These are phyloP conservation scores for Paraphoma sp. DNA, from an alignment of 2,329 filamentous ascomycete species.

Conservation along the genomic window DNA sequence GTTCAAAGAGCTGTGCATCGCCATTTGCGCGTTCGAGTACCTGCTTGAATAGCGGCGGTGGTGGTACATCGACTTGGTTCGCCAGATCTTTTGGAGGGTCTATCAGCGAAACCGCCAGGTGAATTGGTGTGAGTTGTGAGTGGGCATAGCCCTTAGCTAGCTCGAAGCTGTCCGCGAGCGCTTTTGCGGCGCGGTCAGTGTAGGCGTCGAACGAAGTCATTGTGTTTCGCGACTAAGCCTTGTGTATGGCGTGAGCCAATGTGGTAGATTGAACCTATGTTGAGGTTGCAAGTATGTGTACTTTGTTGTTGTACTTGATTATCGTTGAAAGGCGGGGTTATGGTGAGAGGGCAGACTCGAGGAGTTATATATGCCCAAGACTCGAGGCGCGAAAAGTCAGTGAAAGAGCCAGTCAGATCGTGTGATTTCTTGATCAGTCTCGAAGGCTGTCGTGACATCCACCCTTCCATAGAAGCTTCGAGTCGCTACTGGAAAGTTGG, in stretches of 20 bases:
- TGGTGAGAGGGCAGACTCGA: conserved; percentile 9
- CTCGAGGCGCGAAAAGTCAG: conserved; percentile 14
- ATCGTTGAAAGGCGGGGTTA: conserved; percentile 13
- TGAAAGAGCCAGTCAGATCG: conserved; percentile 33
- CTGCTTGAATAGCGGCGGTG: conserved; percentile 86
- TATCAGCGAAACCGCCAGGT: conserved; percentile 83
- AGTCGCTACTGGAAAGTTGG: conserved; percentile 3
- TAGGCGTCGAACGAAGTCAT: conserved; percentile 87
- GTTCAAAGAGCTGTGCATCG: conserved; percentile 86
- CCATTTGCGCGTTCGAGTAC: conserved; percentile 93
- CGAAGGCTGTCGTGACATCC: conserved; percentile 24
- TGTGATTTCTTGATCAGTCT: conserved; percentile 30
- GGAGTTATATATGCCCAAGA: conserved; percentile 32
- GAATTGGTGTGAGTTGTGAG: conserved; percentile 86
- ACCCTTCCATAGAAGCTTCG: conserved; percentile 34
- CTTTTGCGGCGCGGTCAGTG: conserved; percentile 90
- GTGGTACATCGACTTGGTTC: conserved; percentile 65
- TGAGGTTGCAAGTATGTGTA: conserved; percentile 7
- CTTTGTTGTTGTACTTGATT: conserved; percentile 16
- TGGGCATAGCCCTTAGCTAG: conserved; percentile 91
- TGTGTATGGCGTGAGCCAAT: conserved; percentile 26
- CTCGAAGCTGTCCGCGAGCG: conserved; percentile 85
- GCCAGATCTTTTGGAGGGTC: conserved; percentile 78
- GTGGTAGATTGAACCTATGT: conserved; percentile 13
- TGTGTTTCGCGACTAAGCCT: conserved; percentile 40